Evolutionary conservation across 306 rosid species (phyloP).

Genomic region (Parietaria judaica): DNA sequence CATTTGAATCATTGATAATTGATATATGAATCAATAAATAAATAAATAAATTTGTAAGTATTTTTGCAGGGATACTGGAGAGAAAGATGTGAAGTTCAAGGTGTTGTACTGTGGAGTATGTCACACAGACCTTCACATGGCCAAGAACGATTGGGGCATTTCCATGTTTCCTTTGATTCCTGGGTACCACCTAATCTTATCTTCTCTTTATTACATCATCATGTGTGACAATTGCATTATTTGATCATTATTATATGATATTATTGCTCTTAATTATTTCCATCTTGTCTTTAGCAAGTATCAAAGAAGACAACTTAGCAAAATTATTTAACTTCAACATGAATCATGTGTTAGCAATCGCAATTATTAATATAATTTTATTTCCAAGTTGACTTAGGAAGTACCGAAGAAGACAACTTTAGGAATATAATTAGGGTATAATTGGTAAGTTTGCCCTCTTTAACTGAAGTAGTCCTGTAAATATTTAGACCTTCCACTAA

Average conservation of each 20-base stretch:
- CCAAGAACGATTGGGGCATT: conserved; percentile 4
- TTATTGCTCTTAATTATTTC: neutral
- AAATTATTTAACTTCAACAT: too few species aligned
- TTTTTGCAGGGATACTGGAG: neutral
- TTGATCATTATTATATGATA: neutral
- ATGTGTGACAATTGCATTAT: neutral
- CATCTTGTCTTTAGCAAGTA: neutral
- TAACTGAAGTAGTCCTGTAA: too few species aligned
- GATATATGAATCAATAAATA: too few species aligned
- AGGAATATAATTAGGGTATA: too few species aligned
- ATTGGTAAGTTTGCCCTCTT: too few species aligned
- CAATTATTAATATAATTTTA: too few species aligned
- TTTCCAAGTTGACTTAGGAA: neutral
- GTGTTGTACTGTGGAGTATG: conserved; percentile 20
- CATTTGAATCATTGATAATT: too few species aligned
- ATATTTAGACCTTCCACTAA: too few species aligned
- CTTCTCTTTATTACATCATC: neutral
- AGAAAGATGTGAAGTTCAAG: conserved; percentile 6
- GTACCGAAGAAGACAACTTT: too few species aligned
- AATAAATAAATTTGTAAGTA: too few species aligned
- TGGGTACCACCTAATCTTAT: neutral
- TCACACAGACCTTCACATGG: conserved; percentile 33
- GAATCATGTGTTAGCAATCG: too few species aligned
- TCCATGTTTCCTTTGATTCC: conserved; percentile 1
- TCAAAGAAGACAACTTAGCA: neutral